Evolutionary conservation across 495 filamentous ascomycete species (phyloP).

Genomic region (Coniosporium apollinis): DNA sequence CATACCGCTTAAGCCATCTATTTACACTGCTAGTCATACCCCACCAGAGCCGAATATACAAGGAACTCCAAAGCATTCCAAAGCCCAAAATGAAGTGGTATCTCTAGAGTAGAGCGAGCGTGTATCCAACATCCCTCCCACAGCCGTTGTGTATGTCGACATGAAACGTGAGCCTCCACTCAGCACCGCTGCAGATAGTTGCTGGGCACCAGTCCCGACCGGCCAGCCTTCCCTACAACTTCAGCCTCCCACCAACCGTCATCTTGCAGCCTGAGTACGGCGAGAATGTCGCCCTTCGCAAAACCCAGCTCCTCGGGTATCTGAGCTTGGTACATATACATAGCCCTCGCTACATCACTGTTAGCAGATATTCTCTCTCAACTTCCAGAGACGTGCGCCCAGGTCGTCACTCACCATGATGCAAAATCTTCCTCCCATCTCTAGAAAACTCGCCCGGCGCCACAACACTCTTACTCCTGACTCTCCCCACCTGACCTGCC

Average conservation of each 20-base stretch:
- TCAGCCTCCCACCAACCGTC: constrained; percentile 99
- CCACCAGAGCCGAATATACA: no score
- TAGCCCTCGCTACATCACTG: constrained; percentile 55
- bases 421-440: constrained; percentile 75
- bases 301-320: constrained; percentile 94
- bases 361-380: constrained; percentile 6
- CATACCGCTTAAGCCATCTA: no score
- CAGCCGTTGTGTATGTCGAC: no score
- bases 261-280: constrained; percentile 82
- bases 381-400: no score
- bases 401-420: constrained; percentile 79
- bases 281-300: constrained; percentile 77
- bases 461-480: constrained; percentile 68
- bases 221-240: constrained; percentile 53
- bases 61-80: no score
- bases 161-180: no score
- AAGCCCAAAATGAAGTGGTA: no score
- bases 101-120: no score
- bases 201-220: constrained; percentile 79
- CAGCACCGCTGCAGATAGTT: constrained; percentile 79
- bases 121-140: no score
- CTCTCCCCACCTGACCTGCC: constrained; percentile 30
- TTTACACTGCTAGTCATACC: no score
- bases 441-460: constrained; percentile 57
- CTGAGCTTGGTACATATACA: constrained; percentile 86